Conservation (phyloP, 176 grass and related monocot genomes). For the Puccinellia tenuiflora region DNA sequence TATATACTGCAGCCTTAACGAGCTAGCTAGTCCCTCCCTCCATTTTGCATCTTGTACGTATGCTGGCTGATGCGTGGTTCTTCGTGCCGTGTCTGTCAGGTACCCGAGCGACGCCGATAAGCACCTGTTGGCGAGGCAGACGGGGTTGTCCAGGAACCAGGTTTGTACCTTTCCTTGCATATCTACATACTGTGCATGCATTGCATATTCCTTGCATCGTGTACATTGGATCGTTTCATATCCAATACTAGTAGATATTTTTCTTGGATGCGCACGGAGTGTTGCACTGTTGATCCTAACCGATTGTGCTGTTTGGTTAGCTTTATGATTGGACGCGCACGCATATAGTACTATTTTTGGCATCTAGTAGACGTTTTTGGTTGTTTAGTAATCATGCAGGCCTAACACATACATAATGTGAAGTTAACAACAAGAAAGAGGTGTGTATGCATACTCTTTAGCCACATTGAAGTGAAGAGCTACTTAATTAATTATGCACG, state of each 20-base stretch:
- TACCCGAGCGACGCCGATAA: slow-evolving; percentile 99
- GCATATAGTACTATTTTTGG: too few relatives aligned
- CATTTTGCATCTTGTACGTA: background rate
- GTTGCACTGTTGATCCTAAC: slow-evolving; percentile 7
- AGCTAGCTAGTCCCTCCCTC: too few relatives aligned
- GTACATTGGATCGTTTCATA: background rate
- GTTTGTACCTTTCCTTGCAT: slow-evolving; percentile 41
- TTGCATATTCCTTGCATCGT: background rate
- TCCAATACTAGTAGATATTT: background rate
- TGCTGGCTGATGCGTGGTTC: slow-evolving; percentile 23
- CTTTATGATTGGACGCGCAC: slow-evolving; percentile 24
- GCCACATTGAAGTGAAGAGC: background rate
- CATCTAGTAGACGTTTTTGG: too few relatives aligned
- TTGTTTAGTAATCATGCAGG: background rate
- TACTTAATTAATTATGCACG: background rate
- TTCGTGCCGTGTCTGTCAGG: slow-evolving; percentile 47
- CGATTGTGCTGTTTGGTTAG: slow-evolving; percentile 9
- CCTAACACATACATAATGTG: background rate
- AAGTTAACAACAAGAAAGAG: background rate
- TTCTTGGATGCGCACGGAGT: background rate
- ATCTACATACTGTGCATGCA: background rate
- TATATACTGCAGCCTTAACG: slow-evolving; percentile 3
- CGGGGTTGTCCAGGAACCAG: slow-evolving; percentile 98
- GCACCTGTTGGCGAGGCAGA: slow-evolving; percentile 97
- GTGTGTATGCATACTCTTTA: background rate